Evolutionary conservation across 768 basidiomycete genomes (phyloP).

Genomic region (Floccularia luteovirens): DNA sequence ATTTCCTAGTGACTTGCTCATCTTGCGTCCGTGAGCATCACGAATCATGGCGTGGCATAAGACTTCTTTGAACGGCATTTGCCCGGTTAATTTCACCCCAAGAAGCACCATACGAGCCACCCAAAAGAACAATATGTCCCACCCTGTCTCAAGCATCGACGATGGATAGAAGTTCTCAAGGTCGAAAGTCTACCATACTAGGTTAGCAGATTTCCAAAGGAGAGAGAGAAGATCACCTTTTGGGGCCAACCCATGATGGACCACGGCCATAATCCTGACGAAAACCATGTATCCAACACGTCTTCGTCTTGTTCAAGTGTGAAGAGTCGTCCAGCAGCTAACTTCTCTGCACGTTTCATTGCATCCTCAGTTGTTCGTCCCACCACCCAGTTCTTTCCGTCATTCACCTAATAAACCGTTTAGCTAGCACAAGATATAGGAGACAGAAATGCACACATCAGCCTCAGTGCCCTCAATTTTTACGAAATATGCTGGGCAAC

Average conservation of each 20-base stretch:
- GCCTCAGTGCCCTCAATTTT: slow-evolving; percentile 69
- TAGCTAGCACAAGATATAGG: neutral
- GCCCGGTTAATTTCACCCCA: slow-evolving; percentile 79
- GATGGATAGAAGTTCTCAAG: slow-evolving; percentile 80
- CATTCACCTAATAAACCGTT: slow-evolving; percentile 34
- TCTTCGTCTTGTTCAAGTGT: slow-evolving; percentile 90
- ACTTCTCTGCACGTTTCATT: slow-evolving; percentile 56
- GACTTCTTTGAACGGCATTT: slow-evolving; percentile 93
- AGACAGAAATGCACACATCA: slow-evolving; percentile 37
- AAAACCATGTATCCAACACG: slow-evolving; percentile 99
- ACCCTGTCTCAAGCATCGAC: slow-evolving; percentile 92
- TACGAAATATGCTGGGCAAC: slow-evolving; percentile 92
- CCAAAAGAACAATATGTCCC: slow-evolving; percentile 99
- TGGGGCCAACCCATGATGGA: slow-evolving; percentile 98
- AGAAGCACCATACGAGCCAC: slow-evolving; percentile 97
- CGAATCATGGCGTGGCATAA: slow-evolving; percentile 98
- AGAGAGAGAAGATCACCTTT: slow-evolving; percentile 40
- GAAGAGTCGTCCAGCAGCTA: slow-evolving; percentile 65
- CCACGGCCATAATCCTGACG: slow-evolving; percentile 95
- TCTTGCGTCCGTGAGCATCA: slow-evolving; percentile 97
- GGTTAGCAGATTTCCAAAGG: slow-evolving; percentile 6
- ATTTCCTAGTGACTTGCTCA: slow-evolving; percentile 97
- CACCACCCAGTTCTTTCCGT: slow-evolving; percentile 87
- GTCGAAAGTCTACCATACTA: slow-evolving; percentile 56
- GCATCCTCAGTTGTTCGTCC: slow-evolving; percentile 77